Evolutionary conservation across 768 basidiomycete species (phyloP).

Genomic region (Kwoniella mangroviensis): DNA sequence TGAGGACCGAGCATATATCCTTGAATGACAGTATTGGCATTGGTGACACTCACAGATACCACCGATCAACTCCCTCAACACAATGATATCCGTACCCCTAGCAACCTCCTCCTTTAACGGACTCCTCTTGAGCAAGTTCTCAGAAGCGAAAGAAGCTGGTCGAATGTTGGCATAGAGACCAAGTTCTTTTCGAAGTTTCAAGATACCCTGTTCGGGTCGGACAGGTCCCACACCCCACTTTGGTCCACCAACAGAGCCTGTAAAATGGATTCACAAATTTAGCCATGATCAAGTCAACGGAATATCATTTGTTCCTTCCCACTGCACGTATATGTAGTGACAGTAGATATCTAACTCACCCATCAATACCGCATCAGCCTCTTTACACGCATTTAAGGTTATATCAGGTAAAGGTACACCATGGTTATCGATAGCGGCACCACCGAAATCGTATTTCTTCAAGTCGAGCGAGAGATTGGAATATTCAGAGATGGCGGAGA

Average conservation of each 20-base stretch:
- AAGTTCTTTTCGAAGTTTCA: slow-evolving; percentile 84
- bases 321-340: neutral
- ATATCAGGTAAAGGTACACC: slow-evolving; percentile 83
- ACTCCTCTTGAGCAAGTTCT: slow-evolving; percentile 81
- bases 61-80: slow-evolving; percentile 93
- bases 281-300: neutral
- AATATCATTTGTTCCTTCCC: neutral
- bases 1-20: no score
- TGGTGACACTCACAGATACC: slow-evolving; percentile 67
- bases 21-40: neutral
- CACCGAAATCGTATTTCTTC: slow-evolving; percentile 81
- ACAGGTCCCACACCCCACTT: slow-evolving; percentile 95
- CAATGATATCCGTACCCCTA: slow-evolving; percentile 79
- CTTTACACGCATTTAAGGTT: slow-evolving; percentile 84
- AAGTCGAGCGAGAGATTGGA: slow-evolving; percentile 75
- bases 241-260: slow-evolving; percentile 97
- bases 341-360: slow-evolving; percentile 62
- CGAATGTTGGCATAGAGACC: slow-evolving; percentile 98
- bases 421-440: slow-evolving; percentile 83
- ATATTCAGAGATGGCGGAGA: slow-evolving; percentile 70
- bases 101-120: slow-evolving; percentile 87
- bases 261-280: neutral
- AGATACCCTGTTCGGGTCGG: slow-evolving; percentile 89
- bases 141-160: slow-evolving; percentile 91
- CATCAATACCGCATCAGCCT: slow-evolving; percentile 94